Evolutionary conservation across 2,329 filamentous ascomycete species (phyloP), one percentile per base, ranked within the genome.

Genomic region (Aureobasidium uvarum): DNA sequence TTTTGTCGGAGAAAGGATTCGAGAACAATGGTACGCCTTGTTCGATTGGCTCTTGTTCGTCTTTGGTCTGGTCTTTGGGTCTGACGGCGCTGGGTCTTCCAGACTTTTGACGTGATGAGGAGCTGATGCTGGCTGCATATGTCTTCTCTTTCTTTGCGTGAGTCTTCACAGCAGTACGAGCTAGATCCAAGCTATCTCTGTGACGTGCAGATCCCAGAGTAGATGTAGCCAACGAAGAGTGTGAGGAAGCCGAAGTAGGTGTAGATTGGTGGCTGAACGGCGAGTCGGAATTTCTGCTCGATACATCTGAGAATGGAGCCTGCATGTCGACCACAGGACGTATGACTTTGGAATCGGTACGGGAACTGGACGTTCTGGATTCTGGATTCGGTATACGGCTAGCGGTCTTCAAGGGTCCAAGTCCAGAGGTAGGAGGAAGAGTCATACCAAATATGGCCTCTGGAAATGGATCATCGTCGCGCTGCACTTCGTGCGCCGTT

Each of bases 251-350:
- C 11, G 90, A 92, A 5, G 89, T 92, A 7, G 90, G 90, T 3
- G 90, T 92, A 0, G 89, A 92, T 66, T 90, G 89, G 68, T 89
- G 84, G 72, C 89, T 92, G 75, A 91, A 92, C 5, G 88, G 86
- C 1, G 90, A 92, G 65, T 86, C 89, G 1, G 89, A 91, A 71
- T 89, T 92, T 67, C 87, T 82, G 1, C 90, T 92, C 4, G 89
- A 92, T 43, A 89, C 60, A 54, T 63, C 60, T 3, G 48, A 48
- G 25, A 54, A 45, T 2, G 60, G 60, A 7, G 36, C 60, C 20
- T 48, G 46, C 11, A 36, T 23, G 2, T 63, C 60, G 46, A 62
- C 28, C 11, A 13, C 14, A 13, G 48, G 48, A 13, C 25, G 60
- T 33, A 25, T 20, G 14, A 10, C 11, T 31, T 43, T 38, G 7